Base-by-base conservation (phyloP, 2,329 filamentous ascomycete genomes). In the Sporothrix pseudoabietina region DNA sequence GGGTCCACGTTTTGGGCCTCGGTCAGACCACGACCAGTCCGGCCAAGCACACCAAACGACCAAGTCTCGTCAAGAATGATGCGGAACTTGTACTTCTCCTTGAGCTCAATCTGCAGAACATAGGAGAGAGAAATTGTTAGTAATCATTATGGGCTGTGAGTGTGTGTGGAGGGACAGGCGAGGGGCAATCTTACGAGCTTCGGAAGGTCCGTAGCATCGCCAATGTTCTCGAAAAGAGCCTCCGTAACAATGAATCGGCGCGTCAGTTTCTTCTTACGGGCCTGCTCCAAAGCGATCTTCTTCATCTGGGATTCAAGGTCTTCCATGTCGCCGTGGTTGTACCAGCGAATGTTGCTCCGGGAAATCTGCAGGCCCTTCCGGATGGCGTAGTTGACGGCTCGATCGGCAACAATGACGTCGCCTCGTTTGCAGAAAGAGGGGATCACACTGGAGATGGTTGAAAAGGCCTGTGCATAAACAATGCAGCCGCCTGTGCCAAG, bases 1-100 rank as follows among this genome's bases (percentile, higher is more conserved):
- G 95, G 90, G 80, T 98, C 96, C 22, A 99, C 95, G 78, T 98
- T 97, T 80, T 98, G 96, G 6, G 95, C 93, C 84, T 99, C 97
- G 0, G 96, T 98, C 54, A 98, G 86, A 74, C 96, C 96, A 71
- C 94, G 91, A 26, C 96, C 97, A 35, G 94, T 97, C 75, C 94
- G 89, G 66, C 96, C 96, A 5, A 99, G 88, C 22, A 98, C 92
- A 74, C 95, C 97, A 80, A 98, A 99, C 0, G 94, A 98, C 91
- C 93, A 97, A 1, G 94, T 97, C 85, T 99, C 96, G 81, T 99
- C 96, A 52, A 99, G 90, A 77, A 98, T 97, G 73, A 99, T 89
- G 78, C 96, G 94, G 85, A 98, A 99, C 84, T 98, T 99, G 88
- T 98, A 98, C 81, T 92, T 93, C 77, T 94, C 90, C 83, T 98